Evolutionary conservation across 306 rosid genomes (phyloP), one percentile per base, ranked within the genome.

Genomic region (Cicer judaicum): DNA sequence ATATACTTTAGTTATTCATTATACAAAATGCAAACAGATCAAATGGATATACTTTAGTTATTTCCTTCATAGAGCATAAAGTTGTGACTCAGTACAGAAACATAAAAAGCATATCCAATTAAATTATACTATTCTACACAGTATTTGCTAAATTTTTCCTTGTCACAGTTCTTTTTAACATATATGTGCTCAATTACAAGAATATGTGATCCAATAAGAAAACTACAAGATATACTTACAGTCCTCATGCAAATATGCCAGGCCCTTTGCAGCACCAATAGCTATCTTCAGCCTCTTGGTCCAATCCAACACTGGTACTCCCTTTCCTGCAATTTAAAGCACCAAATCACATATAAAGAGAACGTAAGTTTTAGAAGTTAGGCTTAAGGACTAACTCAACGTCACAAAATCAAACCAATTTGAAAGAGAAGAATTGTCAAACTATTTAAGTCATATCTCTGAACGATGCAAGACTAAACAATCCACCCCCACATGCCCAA

Each of bases 231-330:
- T 73, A 50, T 41, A 77, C 97, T 75, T 88, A 94, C 99, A 94
- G 77, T 94, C 99, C 84, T 94, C 97, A 24, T 94, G 99, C 53
- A 94, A 75, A 83, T 94, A 94, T 49, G 95, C 96, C 81, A 94
- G 76, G 12, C 98, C 97, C 86, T 87, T 94, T 4, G 98, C 97
- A 19, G 98, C 87, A 29, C 97, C 97, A 19, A 91, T 64, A 56
- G 98, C 98, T 64, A 94, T 85, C 88, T 88, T 94, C 42, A 86
- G 64, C 85, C 99, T 92, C 53, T 88, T 86, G 42, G 60, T 36
- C 99, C 99, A 94, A 7, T 85, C 92, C 87, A 94, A 79, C 74
- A 89, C 96, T 7, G 90, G 89, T 83, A 82, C 69, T 76, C 79
- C 93, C 2, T 70, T 63, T 70, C 84, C 98, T 91, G 85, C 44